Evolutionary conservation across 495 filamentous ascomycete species (phyloP).

Genomic region (Pyronema omphalodes): DNA sequence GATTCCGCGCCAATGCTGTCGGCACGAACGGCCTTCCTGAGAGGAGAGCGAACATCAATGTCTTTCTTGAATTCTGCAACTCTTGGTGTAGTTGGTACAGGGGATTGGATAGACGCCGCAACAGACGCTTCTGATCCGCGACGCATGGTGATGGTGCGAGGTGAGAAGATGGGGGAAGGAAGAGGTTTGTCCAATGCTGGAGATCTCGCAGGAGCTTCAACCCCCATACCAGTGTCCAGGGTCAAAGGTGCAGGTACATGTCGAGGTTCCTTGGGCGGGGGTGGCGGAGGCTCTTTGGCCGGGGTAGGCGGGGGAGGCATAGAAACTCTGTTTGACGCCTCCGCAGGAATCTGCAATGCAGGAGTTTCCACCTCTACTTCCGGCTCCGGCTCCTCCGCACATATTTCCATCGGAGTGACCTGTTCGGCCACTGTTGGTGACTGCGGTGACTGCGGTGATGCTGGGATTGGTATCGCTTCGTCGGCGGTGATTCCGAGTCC

Average conservation of each 20-base stretch:
- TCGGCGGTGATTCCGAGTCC: constrained; percentile 16
- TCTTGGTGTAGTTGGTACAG: no score
- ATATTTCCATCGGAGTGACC: no score
- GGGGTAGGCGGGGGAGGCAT: constrained; percentile 24
- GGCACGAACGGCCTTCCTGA: constrained; percentile 21
- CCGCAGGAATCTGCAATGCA: no score
- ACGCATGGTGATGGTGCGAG: no score
- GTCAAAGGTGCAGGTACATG: background rate
- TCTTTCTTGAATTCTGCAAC: constrained; percentile 10
- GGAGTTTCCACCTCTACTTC: no score
- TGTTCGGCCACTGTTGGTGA: background rate
- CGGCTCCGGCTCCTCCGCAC: no score
- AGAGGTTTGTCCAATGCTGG: no score
- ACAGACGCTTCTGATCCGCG: no score
- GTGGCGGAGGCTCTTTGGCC: constrained; percentile 21
- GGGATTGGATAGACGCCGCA: no score
- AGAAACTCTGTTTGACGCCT: constrained; percentile 4
- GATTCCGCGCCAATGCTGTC: constrained; percentile 33
- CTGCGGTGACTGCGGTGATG: background rate
- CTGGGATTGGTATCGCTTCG: background rate
- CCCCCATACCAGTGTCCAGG: no score
- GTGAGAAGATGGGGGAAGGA: no score
- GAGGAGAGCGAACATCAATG: constrained; percentile 1
- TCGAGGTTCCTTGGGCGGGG: constrained; percentile 19
- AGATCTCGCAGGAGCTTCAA: no score